Evolutionary conservation across 345 rosid genomes (phyloP).

Genomic region (Salix exigua): DNA sequence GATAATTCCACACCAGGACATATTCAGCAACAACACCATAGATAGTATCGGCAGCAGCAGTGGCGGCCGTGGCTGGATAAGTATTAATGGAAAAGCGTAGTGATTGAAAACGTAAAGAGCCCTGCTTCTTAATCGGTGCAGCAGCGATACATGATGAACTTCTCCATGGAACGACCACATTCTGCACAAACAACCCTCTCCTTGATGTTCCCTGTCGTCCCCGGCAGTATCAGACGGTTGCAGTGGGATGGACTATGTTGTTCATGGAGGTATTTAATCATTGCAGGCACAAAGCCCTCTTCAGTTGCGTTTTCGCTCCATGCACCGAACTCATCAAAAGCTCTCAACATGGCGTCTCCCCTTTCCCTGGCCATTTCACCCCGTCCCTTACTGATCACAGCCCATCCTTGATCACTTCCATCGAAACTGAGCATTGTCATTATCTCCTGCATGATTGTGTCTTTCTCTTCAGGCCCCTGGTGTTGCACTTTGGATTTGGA

Average conservation of each 20-base stretch:
- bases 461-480: conserved; percentile 34
- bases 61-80: no score
- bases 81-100: background rate
- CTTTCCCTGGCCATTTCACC: conserved; percentile 41
- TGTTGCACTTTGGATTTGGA: conserved; percentile 43
- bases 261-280: conserved; percentile 28
- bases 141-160: conserved; percentile 58
- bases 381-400: conserved; percentile 34
- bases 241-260: conserved; percentile 47
- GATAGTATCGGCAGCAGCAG: background rate
- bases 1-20: background rate
- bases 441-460: conserved; percentile 50
- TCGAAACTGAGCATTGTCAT: conserved; percentile 53
- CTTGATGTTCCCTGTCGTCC: conserved; percentile 35
- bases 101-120: background rate
- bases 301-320: conserved; percentile 21
- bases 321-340: no score
- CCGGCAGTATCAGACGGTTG: conserved; percentile 49
- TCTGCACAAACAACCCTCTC: conserved; percentile 56
- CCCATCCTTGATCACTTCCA: conserved; percentile 60
- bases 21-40: background rate
- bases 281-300: conserved; percentile 43
- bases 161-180: conserved; percentile 52
- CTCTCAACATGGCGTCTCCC: no score
- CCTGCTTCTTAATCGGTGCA: conserved; percentile 36